Evolutionary conservation across 345 rosid species (phyloP), one percentile per base, ranked within the genome.

Genomic region (Turnera subulata): DNA sequence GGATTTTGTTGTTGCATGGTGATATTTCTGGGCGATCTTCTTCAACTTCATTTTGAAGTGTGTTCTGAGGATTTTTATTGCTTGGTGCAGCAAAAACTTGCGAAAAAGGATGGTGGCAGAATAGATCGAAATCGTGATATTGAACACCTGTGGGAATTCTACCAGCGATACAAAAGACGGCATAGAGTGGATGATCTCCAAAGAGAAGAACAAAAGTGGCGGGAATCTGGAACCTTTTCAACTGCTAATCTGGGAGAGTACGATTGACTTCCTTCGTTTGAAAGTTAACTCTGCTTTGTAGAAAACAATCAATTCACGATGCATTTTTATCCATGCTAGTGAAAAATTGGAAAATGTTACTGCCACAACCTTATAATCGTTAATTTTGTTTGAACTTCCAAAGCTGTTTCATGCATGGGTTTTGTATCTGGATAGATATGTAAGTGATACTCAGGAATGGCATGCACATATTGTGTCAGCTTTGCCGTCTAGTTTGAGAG

Each of bases 31-130:
- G 9, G 43, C 32, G 39, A 11, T 26, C 25, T 18, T 33, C 18
- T 57, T 46, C 17, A n/a, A n/a, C 15, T 18, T 20, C 15, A 11
- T 50, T 20, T 42, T 38, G 19, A 6, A 38, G 13, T 21, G 17
- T 45, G 43, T 53, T 57, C 24, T 52, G 11, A 58, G 33, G 33
- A 39, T 21, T 46, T n/a, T 59, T 33, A 29, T 50, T 53, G 37
- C 25, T 45, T 76, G 25, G 71, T 81, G 75, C 87, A 89, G 99
- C 99, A 93, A 93, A 93, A 89, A 79, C 90, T 87, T 84, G 87
- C 85, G 52, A 85, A 87, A 77, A 87, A 70, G 67, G 99, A 82
- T 75, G 86, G 86, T 40, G 82, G 74, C 13, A 61, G 63, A 1
- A 82, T 93, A 71, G 84, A 89, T 65, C 97, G 97, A 19, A 56